These are phyloP conservation scores for Xylariaceae sp. DNA, from an alignment of 2,329 filamentous ascomycete genomes.

Conservation along the genomic window DNA sequence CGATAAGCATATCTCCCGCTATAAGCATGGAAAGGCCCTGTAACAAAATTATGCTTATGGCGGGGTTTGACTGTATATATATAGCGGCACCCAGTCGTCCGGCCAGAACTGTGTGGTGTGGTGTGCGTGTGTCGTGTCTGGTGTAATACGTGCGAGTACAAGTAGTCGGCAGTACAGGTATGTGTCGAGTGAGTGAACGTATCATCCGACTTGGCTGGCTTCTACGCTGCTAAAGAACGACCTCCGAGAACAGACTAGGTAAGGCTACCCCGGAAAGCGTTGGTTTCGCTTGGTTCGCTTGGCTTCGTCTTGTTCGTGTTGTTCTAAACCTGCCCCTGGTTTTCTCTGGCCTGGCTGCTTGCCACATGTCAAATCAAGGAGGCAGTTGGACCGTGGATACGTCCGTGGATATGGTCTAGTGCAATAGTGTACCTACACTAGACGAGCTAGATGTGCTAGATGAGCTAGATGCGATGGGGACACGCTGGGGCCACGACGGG, in stretches of 20 bases:
- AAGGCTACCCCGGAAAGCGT: conserved; percentile 12
- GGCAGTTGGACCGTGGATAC: conserved; percentile 5
- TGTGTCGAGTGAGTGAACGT: background rate
- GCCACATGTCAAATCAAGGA: conserved; percentile 32
- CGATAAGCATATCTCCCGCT: too few relatives aligned
- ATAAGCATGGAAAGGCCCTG: too few relatives aligned
- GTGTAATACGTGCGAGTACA: too few relatives aligned
- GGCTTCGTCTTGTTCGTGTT: conserved; percentile 6
- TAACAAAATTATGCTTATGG: too few relatives aligned
- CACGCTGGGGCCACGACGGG: too few relatives aligned
- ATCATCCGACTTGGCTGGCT: background rate
- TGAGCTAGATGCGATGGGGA: background rate
- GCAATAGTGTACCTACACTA: background rate
- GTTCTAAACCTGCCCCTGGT: conserved; percentile 12
- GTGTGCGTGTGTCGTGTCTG: background rate
- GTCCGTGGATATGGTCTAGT: background rate
- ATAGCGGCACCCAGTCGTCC: background rate
- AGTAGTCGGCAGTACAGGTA: background rate
- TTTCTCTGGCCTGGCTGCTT: conserved; percentile 29
- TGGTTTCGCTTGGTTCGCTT: background rate
- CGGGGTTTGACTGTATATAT: too few relatives aligned
- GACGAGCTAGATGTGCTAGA: background rate
- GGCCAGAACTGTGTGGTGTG: background rate
- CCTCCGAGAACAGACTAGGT: background rate
- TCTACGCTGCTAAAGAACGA: background rate